phyloP scores from a whole-genome alignment of 306 rosid genomes.

The Pyrus communis region DNA sequence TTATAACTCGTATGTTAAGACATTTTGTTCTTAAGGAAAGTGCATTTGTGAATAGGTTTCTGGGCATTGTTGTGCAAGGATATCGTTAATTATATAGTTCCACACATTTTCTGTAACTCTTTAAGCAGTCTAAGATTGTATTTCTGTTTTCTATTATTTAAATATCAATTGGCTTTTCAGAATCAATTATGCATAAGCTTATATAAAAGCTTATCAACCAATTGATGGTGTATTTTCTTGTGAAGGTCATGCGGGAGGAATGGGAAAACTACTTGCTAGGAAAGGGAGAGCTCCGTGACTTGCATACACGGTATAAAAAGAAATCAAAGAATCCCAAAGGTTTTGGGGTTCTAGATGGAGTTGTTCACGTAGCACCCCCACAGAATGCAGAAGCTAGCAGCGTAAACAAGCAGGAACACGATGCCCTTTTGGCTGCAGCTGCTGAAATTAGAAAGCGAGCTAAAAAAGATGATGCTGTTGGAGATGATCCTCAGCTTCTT shows the following conservation, averaged over 20 bases:
- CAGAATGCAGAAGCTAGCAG: conserved; percentile 58
- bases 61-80: not conserved
- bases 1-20: not conserved
- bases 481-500: conserved; percentile 33
- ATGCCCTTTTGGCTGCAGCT: conserved; percentile 79
- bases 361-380: conserved; percentile 54
- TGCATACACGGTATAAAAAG: conserved; percentile 56
- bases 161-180: not conserved
- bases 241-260: conserved; percentile 74
- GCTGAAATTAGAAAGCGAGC: conserved; percentile 51
- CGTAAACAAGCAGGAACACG: conserved; percentile 73
- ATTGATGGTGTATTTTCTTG: conserved; percentile 6
- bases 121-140: not conserved
- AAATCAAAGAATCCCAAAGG: conserved; percentile 85
- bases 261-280: conserved; percentile 90
- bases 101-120: not conserved
- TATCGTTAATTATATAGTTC: not conserved
- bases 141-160: not conserved
- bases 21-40: not conserved
- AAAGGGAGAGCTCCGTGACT: conserved; percentile 75
- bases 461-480: conserved; percentile 36
- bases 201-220: not conserved
- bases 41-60: not conserved
- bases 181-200: not conserved
- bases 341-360: conserved; percentile 95